These are phyloP conservation scores for Rhinocladiella mackenziei DNA, from an alignment of 2,329 filamentous ascomycete species.

Conservation along the genomic window DNA sequence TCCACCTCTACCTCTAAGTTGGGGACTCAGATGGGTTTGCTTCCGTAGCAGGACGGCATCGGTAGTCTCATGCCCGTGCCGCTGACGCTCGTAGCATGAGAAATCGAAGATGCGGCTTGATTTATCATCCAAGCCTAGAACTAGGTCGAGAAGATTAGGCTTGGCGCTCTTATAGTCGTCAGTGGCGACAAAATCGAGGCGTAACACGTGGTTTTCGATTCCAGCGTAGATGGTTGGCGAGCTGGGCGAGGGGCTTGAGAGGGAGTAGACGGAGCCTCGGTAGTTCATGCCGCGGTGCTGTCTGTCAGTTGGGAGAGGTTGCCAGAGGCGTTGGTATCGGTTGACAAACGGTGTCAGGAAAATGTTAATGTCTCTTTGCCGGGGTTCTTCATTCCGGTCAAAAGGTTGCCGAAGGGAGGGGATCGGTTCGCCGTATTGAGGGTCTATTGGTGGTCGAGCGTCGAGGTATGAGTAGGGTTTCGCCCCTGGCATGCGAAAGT, in stretches of 20 bases:
- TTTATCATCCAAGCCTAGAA: constrained; percentile 5
- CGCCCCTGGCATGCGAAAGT: constrained; percentile 52
- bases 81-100: constrained; percentile 44
- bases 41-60: constrained; percentile 28
- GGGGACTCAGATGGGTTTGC: constrained; percentile 15
- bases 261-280: constrained; percentile 43
- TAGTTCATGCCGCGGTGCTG: no score
- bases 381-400: no score
- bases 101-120: constrained; percentile 33
- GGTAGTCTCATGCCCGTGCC: constrained; percentile 29
- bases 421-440: background rate
- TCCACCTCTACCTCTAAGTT: background rate
- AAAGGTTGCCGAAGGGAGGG: background rate
- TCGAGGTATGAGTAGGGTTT: constrained; percentile 36
- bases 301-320: constrained; percentile 26
- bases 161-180: constrained; percentile 37
- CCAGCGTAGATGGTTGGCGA: constrained; percentile 47
- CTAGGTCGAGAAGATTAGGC: constrained; percentile 1
- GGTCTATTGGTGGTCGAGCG: constrained; percentile 6
- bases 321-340: constrained; percentile 18
- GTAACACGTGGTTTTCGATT: constrained; percentile 40
- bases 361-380: constrained; percentile 41
- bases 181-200: constrained; percentile 43
- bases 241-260: constrained; percentile 43
- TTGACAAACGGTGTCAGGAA: constrained; percentile 37